Conservation (phyloP, 192 early-diverging fungal genomes). For the Geranomyces variabilis region DNA sequence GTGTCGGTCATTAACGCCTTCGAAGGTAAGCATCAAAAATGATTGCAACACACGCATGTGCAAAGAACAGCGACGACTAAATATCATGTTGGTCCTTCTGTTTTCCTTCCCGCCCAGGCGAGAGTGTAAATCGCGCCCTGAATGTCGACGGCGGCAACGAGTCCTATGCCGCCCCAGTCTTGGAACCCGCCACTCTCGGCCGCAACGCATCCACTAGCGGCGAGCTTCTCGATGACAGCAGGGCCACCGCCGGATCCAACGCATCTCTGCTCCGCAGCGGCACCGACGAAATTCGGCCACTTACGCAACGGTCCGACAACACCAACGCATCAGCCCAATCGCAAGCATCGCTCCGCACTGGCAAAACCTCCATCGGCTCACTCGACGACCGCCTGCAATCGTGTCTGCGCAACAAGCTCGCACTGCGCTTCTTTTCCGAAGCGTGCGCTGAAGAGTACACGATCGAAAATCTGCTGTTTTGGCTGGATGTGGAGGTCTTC, state of each 20-base stretch:
- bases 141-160: not conserved
- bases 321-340: too few species aligned
- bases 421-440: conserved; percentile 47
- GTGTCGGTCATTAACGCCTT: conserved; percentile 36
- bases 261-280: too few species aligned
- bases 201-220: too few species aligned
- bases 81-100: not conserved
- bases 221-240: too few species aligned
- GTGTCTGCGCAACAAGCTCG: conserved; percentile 45
- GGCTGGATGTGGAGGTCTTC: conserved; percentile 83
- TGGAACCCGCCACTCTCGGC: too few species aligned
- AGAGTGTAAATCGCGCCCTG: conserved; percentile 25
- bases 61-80: too few species aligned
- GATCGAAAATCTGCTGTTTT: conserved; percentile 81
- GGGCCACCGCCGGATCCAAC: too few species aligned
- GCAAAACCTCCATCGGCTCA: not conserved
- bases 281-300: too few species aligned
- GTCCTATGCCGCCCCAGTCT: too few species aligned
- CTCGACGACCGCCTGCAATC: conserved; percentile 47
- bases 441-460: conserved; percentile 75
- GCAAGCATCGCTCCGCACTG: too few species aligned
- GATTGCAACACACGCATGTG: too few species aligned
- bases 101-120: conserved; percentile 2
- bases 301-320: too few species aligned
- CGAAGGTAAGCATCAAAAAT: conserved; percentile 28